Percentiles rank a stretch among this genome's conserved stretches.
phyloP scores from a whole-genome alignment of 495 filamentous ascomycete genomes.

The Penicillium turbatum region DNA sequence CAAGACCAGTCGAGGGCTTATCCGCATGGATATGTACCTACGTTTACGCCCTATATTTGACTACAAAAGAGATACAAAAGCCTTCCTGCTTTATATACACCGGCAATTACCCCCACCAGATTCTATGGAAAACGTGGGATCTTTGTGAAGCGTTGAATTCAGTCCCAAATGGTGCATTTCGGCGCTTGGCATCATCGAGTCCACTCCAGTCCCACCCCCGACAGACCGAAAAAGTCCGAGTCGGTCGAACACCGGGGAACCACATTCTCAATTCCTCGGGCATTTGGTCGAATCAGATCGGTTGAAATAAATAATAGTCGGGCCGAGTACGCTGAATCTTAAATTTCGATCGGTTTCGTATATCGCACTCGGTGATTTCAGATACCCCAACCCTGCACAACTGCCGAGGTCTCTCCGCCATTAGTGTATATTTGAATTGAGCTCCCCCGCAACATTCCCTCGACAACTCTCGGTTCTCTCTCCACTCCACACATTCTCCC shows the following conservation, averaged over 20 bases:
- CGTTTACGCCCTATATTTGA: no score
- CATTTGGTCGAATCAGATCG: constrained; percentile 14
- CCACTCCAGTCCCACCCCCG: neutral
- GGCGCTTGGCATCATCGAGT: constrained; percentile 3
- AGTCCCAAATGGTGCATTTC: neutral
- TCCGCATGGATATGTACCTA: no score
- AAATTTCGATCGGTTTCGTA: neutral
- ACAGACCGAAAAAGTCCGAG: constrained; percentile 24
- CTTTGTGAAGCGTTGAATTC: no score
- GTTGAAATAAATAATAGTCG: neutral
- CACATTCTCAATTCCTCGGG: constrained; percentile 7
- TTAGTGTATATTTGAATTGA: constrained; percentile 29
- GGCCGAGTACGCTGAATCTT: neutral
- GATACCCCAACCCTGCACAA: constrained; percentile 7
- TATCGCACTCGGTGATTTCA: constrained; percentile 10
- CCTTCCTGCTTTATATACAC: no score
- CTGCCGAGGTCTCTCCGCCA: constrained; percentile 26
- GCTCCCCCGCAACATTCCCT: constrained; percentile 23
- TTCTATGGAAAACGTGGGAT: no score
- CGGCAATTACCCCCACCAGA: no score
- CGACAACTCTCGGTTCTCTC: constrained; percentile 6
- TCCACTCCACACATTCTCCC: neutral
- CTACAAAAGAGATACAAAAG: no score
- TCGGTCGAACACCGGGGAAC: neutral
- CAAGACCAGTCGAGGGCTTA: no score